Percentiles rank a stretch among this genome's conserved stretches.
These are phyloP conservation scores for Cladophialophora yegresii DNA, from an alignment of 2,329 filamentous ascomycete species.

Conservation along the genomic window DNA sequence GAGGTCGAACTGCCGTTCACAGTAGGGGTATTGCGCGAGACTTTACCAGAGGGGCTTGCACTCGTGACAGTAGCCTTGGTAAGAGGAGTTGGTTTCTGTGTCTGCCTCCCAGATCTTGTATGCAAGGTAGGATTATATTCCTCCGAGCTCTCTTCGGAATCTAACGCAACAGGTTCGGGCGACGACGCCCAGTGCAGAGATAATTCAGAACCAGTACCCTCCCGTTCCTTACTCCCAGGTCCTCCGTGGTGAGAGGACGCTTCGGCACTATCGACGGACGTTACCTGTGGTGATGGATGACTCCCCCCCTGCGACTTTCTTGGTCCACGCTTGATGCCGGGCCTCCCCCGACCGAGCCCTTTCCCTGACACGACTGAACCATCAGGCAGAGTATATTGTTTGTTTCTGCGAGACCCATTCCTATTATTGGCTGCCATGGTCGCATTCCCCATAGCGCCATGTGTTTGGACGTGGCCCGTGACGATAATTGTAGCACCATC, in stretches of 20 bases:
- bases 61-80: constrained; percentile 51
- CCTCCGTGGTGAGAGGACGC: not conserved
- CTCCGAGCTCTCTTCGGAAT: constrained; percentile 46
- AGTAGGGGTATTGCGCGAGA: constrained; percentile 17
- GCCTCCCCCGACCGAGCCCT: constrained; percentile 36
- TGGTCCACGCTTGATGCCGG: constrained; percentile 38
- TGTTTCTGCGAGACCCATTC: constrained; percentile 15
- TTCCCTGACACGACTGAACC: constrained; percentile 36
- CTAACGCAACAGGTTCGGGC: constrained; percentile 33
- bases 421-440: not conserved
- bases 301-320: constrained; percentile 17
- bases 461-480: not conserved
- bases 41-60: constrained; percentile 30
- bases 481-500: constrained; percentile 14
- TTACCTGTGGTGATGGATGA: constrained; percentile 6
- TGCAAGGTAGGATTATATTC: constrained; percentile 58
- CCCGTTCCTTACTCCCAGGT: constrained; percentile 25
- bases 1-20: constrained; percentile 27
- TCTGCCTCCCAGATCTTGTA: constrained; percentile 74
- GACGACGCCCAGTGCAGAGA: constrained; percentile 17
- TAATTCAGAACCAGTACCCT: constrained; percentile 21
- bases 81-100: constrained; percentile 65
- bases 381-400: constrained; percentile 33
- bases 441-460: not conserved
- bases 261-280: constrained; percentile 6